A percentile compares a stretch with the other conserved stretches of the same genome.
Evolutionary conservation across 495 filamentous ascomycete genomes (phyloP).

Genomic region (Talaromyces thailandensis): DNA sequence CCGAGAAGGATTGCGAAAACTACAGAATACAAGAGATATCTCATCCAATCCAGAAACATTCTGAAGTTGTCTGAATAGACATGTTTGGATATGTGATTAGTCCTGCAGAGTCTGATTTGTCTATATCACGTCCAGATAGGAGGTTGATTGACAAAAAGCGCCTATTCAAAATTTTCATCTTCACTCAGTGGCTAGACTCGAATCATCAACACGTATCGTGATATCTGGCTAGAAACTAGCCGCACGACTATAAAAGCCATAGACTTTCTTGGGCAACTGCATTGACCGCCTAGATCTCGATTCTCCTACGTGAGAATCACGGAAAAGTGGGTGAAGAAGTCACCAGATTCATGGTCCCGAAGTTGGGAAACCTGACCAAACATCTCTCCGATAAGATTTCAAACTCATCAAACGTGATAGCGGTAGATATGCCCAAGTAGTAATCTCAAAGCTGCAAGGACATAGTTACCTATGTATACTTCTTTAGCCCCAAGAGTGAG

Average conservation of each 20-base stretch:
- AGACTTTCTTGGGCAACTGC: neutral
- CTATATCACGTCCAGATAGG: neutral
- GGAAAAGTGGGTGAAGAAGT: neutral
- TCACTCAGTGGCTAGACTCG: too few species aligned
- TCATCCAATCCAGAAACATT: neutral
- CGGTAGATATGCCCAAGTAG: neutral
- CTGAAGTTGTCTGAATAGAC: neutral
- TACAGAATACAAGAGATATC: neutral
- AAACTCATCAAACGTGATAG: neutral
- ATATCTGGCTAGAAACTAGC: too few species aligned
- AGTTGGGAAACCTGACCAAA: neutral
- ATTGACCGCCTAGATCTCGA: neutral
- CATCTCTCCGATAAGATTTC: neutral
- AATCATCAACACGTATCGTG: too few species aligned
- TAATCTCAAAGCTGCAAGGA: neutral
- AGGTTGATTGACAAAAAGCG: too few species aligned
- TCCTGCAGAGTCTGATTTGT: neutral
- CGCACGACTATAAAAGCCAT: neutral
- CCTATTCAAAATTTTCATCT: too few species aligned
- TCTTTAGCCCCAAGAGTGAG: too few species aligned
- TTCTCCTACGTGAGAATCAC: neutral
- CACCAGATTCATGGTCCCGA: neutral
- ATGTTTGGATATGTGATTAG: neutral
- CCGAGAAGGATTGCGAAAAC: neutral
- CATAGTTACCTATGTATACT: too few species aligned